Evolutionary conservation across 1,284 basidiomycete species (phyloP).

Genomic region (Ceratobasidium theobromae): DNA sequence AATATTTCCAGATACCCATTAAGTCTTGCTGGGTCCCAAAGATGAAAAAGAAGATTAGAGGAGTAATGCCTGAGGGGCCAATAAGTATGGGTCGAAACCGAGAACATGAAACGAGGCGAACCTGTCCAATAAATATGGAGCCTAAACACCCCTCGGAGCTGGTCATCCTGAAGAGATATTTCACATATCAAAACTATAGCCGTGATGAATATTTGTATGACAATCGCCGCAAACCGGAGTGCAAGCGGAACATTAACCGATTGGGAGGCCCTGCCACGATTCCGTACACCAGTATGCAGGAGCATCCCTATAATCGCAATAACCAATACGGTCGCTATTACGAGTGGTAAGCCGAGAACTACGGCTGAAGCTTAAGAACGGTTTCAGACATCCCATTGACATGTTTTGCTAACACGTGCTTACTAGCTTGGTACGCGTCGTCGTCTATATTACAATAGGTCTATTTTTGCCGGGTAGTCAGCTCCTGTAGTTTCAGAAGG

Average conservation of each 20-base stretch:
- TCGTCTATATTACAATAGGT: constrained; percentile 27
- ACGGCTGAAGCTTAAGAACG: neutral
- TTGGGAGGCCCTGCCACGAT: neutral
- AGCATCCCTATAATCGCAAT: neutral
- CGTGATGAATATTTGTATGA: constrained; percentile 10
- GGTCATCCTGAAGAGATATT: constrained; percentile 9
- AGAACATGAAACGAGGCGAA: neutral
- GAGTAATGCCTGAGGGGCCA: neutral
- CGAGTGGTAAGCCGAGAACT: neutral
- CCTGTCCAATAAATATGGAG: constrained; percentile 21
- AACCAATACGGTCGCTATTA: neutral
- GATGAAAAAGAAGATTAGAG: neutral
- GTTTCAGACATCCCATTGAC: neutral
- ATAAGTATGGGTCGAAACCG: neutral
- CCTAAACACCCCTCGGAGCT: neutral
- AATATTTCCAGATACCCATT: constrained; percentile 16
- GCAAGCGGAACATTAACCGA: constrained; percentile 11
- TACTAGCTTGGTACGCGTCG: neutral
- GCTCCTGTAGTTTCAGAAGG: neutral
- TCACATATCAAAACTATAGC: constrained; percentile 6
- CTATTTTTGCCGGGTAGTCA: neutral
- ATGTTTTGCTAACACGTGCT: neutral
- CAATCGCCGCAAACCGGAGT: constrained; percentile 6
- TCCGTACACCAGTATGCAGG: neutral
- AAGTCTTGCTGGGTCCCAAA: constrained; percentile 20